Conservation (phyloP, 805 yeast genomes). For the Barnettozyma siamensis region DNA sequence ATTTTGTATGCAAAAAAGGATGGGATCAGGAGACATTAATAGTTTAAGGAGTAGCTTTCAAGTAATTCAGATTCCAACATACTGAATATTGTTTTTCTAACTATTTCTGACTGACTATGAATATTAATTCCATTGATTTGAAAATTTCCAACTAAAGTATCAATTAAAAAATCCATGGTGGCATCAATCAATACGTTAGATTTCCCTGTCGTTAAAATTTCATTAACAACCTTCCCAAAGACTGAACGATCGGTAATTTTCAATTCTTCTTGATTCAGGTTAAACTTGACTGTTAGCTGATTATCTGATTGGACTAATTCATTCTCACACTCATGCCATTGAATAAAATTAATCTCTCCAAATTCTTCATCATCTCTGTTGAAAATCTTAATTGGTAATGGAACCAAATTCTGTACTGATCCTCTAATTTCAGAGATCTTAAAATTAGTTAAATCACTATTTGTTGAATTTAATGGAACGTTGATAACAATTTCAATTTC, state of each 20-base stretch:
- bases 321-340: conserved; percentile 43
- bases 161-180: conserved; percentile 30
- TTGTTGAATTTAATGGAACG: conserved; percentile 20
- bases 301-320: conserved; percentile 15
- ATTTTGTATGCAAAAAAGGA: too few relatives aligned
- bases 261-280: conserved; percentile 37
- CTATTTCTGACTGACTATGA: conserved; percentile 24
- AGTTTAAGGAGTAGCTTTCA: too few relatives aligned
- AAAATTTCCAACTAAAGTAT: conserved; percentile 30
- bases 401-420: conserved; percentile 16
- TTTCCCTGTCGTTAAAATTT: conserved; percentile 36
- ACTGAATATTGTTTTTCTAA: conserved; percentile 2
- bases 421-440: conserved; percentile 37
- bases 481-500: conserved; percentile 29
- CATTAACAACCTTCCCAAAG: conserved; percentile 38
- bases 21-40: too few relatives aligned
- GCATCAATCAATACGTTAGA: conserved; percentile 33
- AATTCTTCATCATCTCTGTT: conserved; percentile 34
- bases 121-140: conserved; percentile 25
- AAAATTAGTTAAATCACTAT: conserved; percentile 24
- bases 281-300: conserved; percentile 32
- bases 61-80: too few relatives aligned
- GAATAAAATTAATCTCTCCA: conserved; percentile 36
- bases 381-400: conserved; percentile 25
- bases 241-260: conserved; percentile 35